Evolutionary conservation across 2,329 filamentous ascomycete genomes (phyloP).

Genomic region (Phialemonium atrogriseum): DNA sequence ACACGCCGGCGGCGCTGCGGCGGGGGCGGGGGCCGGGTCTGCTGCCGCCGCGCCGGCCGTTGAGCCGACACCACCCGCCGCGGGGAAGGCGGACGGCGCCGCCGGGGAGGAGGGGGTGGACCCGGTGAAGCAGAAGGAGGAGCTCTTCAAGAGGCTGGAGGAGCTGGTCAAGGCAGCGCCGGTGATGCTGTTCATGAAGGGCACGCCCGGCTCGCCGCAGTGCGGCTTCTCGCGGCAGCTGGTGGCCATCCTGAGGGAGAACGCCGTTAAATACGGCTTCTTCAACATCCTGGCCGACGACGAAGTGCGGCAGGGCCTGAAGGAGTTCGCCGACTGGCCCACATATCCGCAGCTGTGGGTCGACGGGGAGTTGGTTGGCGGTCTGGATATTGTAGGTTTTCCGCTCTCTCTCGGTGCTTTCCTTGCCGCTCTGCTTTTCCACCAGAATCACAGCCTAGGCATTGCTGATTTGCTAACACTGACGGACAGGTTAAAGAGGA

Average conservation of each 20-base stretch:
- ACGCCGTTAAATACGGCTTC: slow-evolving; percentile 92
- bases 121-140: slow-evolving; percentile 64
- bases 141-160: slow-evolving; percentile 69
- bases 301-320: slow-evolving; percentile 90
- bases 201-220: slow-evolving; percentile 89
- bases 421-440: slow-evolving; percentile 1
- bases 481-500: slow-evolving; percentile 84
- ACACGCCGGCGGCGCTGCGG: slow-evolving; percentile 50
- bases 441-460: not conserved
- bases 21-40: slow-evolving; percentile 26
- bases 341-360: slow-evolving; percentile 96
- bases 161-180: slow-evolving; percentile 91
- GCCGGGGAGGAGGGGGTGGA: slow-evolving; percentile 29
- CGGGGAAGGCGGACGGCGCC: slow-evolving; percentile 30
- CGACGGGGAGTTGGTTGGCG: slow-evolving; percentile 81
- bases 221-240: slow-evolving; percentile 93
- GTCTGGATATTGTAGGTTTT: slow-evolving; percentile 81
- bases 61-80: slow-evolving; percentile 21
- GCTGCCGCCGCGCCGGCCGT: too few species aligned
- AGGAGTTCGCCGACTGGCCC: slow-evolving; percentile 97
- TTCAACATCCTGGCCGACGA: slow-evolving; percentile 98
- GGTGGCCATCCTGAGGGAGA: slow-evolving; percentile 78
- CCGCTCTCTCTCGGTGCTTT: not conserved
- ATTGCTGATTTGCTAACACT: slow-evolving; percentile 11
- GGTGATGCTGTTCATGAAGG: slow-evolving; percentile 99